These are phyloP conservation scores for Rosa lucieae DNA, from an alignment of 306 rosid species.

Conservation along the genomic window DNA sequence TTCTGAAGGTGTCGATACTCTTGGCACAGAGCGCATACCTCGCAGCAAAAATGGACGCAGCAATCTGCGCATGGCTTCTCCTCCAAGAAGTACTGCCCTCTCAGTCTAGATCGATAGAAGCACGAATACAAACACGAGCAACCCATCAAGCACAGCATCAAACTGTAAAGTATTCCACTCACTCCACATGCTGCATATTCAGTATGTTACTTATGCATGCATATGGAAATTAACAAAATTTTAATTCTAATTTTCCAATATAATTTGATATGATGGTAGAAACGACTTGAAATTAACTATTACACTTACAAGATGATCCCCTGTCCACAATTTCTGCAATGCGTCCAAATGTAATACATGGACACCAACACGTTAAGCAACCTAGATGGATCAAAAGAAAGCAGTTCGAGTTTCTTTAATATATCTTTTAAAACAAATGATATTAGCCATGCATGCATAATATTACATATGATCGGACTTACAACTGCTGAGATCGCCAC, in stretches of 20 bases:
- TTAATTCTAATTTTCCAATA: not conserved
- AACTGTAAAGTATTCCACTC: slow-evolving; percentile 36
- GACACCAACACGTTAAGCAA: slow-evolving; percentile 52
- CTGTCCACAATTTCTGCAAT: slow-evolving; percentile 50
- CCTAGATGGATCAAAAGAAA: slow-evolving; percentile 28
- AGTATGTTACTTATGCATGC: not conserved
- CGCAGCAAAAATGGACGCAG: slow-evolving; percentile 35
- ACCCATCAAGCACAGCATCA: slow-evolving; percentile 27
- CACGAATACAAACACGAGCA: slow-evolving; percentile 38
- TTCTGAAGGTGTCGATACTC: slow-evolving; percentile 45
- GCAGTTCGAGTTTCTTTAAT: not conserved
- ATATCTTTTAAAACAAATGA: not conserved
- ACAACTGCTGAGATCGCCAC: slow-evolving; percentile 43
- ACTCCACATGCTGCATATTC: slow-evolving; percentile 46
- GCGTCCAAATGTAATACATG: slow-evolving; percentile 54
- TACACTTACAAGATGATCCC: slow-evolving; percentile 44
- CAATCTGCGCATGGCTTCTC: slow-evolving; percentile 43
- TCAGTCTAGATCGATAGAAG: slow-evolving; percentile 43
- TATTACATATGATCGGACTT: slow-evolving; percentile 5
- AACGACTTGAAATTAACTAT: not conserved
- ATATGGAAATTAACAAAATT: too few species aligned
- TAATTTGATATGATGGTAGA: not conserved
- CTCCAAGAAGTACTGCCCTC: slow-evolving; percentile 43
- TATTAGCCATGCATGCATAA: not conserved
- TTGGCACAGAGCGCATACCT: slow-evolving; percentile 50